Base-by-base conservation (phyloP, 2,329 filamentous ascomycete genomes). In the Drechmeria coniospora region DNA sequence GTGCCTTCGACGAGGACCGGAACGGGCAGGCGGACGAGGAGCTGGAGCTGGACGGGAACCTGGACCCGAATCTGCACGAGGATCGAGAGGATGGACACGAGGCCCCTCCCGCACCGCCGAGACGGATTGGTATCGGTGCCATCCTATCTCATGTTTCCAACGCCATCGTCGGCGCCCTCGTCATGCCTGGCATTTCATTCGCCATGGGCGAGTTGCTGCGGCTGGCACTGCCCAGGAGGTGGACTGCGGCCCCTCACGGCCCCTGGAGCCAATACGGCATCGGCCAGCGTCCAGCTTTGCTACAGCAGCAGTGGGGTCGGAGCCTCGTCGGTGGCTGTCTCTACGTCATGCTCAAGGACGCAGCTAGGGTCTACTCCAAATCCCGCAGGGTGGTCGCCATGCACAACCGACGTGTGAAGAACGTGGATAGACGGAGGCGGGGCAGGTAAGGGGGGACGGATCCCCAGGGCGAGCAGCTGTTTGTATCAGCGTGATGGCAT, bases 261-360 rank as follows among this genome's bases (percentile, higher is more conserved):
- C 32, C 38, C 9, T 50, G 42, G 38, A 31, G 36, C 17, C 32
- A 36, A 3, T 32, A 38, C 8, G 39, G 37, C 3, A 25, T 34
- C 11, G 37, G 36, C 8, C 35, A 59, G 20, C 59, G 66, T 3
- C 68, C 69, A 0, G 76, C 79, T 0, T 59, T 95, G 15, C 51
- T 98, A 18, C 80, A 90, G 45, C 71, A 79, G 40, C 73, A 76
- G 32, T 95, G 90, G 83, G 90, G 84, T 1, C 66, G 90, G 31
- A 94, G 81, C 43, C 61, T 98, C 3, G 66, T 90, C 1, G 90
- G 90, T 2, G 90, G 90, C 0, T 90, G 82, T 46, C 55, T 92
- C 13, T 93, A 87, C 43, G 75, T 95, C 11, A 74, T 93, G 8
- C 51, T 93, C 28, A 90, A 87, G 50, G 74, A 79, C 40, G 60